Conservation (phyloP, 2,329 filamentous ascomycete species). For the Phyllosticta ampelicida region DNA sequence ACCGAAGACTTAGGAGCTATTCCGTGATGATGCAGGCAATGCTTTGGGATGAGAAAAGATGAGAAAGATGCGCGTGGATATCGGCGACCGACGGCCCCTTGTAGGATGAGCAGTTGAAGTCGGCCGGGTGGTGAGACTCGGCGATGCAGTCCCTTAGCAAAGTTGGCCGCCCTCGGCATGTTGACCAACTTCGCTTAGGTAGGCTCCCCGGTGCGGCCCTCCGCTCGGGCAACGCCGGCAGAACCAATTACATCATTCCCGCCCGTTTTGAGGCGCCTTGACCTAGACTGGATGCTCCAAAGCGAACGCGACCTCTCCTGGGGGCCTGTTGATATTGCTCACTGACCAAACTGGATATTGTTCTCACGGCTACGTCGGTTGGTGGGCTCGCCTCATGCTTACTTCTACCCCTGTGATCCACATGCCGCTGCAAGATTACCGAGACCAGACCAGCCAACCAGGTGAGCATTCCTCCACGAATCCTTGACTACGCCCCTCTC, state of each 20-base stretch:
- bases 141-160: constrained; percentile 15
- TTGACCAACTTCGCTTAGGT: neutral
- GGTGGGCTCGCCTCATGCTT: neutral
- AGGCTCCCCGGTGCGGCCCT: neutral
- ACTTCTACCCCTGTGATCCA: neutral
- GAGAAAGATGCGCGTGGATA: neutral
- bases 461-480: neutral
- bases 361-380: neutral
- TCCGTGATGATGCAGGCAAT: neutral
- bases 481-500: constrained; percentile 39
- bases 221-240: neutral
- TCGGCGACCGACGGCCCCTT: constrained; percentile 3
- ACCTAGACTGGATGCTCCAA: neutral
- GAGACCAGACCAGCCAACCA: neutral
- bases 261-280: neutral
- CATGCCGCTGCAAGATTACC: constrained; percentile 8
- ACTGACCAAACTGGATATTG: neutral
- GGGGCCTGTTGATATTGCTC: neutral
- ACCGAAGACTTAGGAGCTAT: neutral
- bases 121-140: constrained; percentile 49
- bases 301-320: neutral
- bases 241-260: neutral
- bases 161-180: neutral
- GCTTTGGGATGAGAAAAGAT: neutral
- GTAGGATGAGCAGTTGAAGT: constrained; percentile 42